Percentiles rank a stretch among this genome's conserved stretches.
phyloP scores from a whole-genome alignment of 139 green algal species.

The Mesotaenium endlicherianum region DNA sequence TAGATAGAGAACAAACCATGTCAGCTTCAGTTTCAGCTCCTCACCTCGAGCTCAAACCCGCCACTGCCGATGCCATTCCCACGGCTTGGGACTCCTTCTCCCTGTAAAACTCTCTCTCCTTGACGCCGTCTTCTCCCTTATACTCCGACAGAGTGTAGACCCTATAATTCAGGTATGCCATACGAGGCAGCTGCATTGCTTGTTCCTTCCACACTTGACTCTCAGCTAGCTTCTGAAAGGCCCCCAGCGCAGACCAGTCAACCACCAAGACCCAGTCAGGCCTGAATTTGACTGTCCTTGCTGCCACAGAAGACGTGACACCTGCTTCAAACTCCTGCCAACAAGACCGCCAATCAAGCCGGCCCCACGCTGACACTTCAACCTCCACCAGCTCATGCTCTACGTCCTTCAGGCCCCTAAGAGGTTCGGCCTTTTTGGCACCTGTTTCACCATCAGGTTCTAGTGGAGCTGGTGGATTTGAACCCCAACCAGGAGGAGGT shows the following conservation, averaged over 20 bases:
- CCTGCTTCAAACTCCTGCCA: slow-evolving; percentile 41
- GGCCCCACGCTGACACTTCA: slow-evolving; percentile 30
- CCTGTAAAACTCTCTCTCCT: slow-evolving; percentile 30
- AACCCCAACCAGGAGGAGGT: background rate
- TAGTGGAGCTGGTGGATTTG: too few relatives aligned
- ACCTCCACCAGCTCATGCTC: slow-evolving; percentile 39
- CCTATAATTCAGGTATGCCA: slow-evolving; percentile 63
- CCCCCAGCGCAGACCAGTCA: slow-evolving; percentile 2
- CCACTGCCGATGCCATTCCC: slow-evolving; percentile 23
- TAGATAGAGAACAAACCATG: too few relatives aligned
- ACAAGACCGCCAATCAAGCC: slow-evolving; percentile 34
- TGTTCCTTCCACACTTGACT: background rate
- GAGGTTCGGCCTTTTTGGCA: too few relatives aligned
- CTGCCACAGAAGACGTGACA: background rate
- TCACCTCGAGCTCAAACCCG: slow-evolving; percentile 16
- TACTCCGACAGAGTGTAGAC: slow-evolving; percentile 57
- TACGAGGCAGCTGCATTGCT: slow-evolving; percentile 28
- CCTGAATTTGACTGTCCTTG: background rate
- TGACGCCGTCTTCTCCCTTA: background rate
- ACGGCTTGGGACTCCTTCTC: slow-evolving; percentile 25
- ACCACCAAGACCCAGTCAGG: slow-evolving; percentile 40
- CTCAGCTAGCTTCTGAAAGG: background rate
- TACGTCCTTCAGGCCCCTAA: background rate
- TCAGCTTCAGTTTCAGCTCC: too few relatives aligned
- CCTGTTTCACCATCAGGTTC: too few relatives aligned